A percentile compares a stretch with the other conserved stretches of the same genome.
These are phyloP conservation scores for Yarrowia hollandica DNA, from an alignment of 805 yeast species.

Conservation along the genomic window DNA sequence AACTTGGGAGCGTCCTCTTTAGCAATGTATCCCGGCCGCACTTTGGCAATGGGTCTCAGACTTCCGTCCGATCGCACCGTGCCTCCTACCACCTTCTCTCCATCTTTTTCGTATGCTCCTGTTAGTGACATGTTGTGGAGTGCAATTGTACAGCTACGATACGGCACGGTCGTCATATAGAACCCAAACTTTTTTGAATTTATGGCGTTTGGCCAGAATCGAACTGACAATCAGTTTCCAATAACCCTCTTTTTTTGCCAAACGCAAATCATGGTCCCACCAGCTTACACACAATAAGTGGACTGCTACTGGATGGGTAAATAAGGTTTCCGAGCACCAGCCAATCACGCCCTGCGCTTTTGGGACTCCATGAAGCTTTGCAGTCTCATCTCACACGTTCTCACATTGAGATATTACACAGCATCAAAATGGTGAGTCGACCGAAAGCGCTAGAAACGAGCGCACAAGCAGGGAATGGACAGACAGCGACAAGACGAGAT, in stretches of 20 bases:
- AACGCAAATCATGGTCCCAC: background rate
- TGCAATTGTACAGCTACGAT: no score
- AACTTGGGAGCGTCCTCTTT: slow-evolving; percentile 34
- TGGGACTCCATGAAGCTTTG: slow-evolving; percentile 17
- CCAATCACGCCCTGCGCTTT: slow-evolving; percentile 18
- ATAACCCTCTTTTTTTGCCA: background rate
- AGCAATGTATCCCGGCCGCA: slow-evolving; percentile 37
- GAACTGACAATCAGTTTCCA: background rate
- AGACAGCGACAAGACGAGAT: no score
- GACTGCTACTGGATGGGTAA: background rate
- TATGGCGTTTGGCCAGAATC: background rate
- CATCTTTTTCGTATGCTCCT: slow-evolving; percentile 24
- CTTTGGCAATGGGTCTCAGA: slow-evolving; percentile 33
- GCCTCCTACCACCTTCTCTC: slow-evolving; percentile 31
- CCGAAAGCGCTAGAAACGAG: background rate
- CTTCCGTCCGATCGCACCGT: slow-evolving; percentile 36
- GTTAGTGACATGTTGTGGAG: slow-evolving; percentile 12
- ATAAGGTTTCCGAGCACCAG: background rate
- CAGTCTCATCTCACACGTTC: slow-evolving; percentile 23
- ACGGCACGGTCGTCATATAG: no score
- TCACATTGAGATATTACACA: slow-evolving; percentile 21
- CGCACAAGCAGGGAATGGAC: background rate
- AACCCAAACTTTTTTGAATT: no score
- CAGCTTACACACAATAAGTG: background rate
- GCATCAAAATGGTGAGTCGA: slow-evolving; percentile 29